Base-by-base conservation (phyloP, 129 eudicot species). In the Apium graveolens region DNA sequence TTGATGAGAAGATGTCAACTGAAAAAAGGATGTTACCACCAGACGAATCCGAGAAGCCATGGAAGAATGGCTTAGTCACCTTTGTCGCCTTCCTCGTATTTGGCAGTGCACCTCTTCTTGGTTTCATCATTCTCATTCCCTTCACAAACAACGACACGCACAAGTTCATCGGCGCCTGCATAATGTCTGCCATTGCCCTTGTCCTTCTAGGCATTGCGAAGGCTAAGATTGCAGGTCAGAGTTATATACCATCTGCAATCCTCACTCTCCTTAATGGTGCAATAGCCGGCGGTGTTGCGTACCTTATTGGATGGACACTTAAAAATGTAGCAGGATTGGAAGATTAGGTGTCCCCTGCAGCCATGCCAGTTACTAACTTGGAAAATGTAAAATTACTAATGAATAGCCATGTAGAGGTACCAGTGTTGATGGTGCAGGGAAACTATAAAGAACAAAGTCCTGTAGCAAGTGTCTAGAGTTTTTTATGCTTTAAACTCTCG, bases 11-110 rank as follows among this genome's bases (percentile, higher is more conserved):
- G 80, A 85, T 92, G 90, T 81, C 82, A n/a, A 62, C 75, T 8
- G 89, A 90, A 45, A 82, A 88, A 60, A 92, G 91, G 34, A 83
- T 79, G 20, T 39, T 85, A n/a, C 84, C 89, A 31, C 85, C 90
- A 34, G 97, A 85, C 31, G 81, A 90, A 9, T 80, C 84, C 7
- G 91, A 84, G 76, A 84, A 92, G 89, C 97, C 96, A 29, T 92
- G 97, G 97, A 92, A 90, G 83, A 90, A 86, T 55, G 97, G 97
- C 0, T 55, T 92, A 13, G 84, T 92, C 29, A 92, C 97, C 12
- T 90, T 90, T n/a, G 84, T 69, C 1, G 88, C 97, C 0, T 92
- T 92, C 86, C 68, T 88, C 0, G 80, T 82, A 45, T 92, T 92
- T 34, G 97, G 97, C 11, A 82, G 96, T 9, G 91, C 93, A 41